Conservation (phyloP, 495 filamentous ascomycete genomes). For the Elaphomyces granulatus region DNA sequence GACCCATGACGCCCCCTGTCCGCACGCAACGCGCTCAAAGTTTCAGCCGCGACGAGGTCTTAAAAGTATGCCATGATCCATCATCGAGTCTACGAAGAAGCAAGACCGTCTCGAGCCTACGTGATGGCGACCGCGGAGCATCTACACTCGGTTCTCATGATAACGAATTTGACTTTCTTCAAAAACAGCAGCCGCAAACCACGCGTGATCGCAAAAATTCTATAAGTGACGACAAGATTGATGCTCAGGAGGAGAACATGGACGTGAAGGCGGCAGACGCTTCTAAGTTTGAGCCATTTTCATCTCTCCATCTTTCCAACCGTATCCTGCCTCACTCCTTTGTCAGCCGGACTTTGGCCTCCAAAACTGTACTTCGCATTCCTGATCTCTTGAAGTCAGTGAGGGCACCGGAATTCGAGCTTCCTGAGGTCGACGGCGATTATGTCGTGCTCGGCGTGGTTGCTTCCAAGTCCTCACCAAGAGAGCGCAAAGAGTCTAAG, state of each 20-base stretch:
- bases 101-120: conserved; percentile 35
- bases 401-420: conserved; percentile 68
- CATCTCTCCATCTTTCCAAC: conserved; percentile 67
- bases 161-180: conserved; percentile 9
- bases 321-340: conserved; percentile 73
- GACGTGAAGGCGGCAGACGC: conserved; percentile 15
- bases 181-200: conserved; percentile 9
- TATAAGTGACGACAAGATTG: conserved; percentile 4
- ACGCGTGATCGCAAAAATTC: conserved; percentile 10
- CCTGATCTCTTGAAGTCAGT: conserved; percentile 71
- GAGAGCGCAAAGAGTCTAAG: conserved; percentile 42
- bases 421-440: conserved; percentile 79
- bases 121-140: conserved; percentile 11
- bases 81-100: conserved; percentile 32
- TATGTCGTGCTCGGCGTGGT: conserved; percentile 79
- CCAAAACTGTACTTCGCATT: conserved; percentile 62
- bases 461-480: conserved; percentile 71
- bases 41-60: conserved; percentile 50
- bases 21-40: conserved; percentile 31
- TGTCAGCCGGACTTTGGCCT: conserved; percentile 56
- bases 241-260: conserved; percentile 2
- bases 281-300: conserved; percentile 68
- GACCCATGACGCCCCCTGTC: conserved; percentile 18
- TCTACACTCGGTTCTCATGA: conserved; percentile 6
- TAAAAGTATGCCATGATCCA: conserved; percentile 29